Evolutionary conservation across 2,329 filamentous ascomycete genomes (phyloP).

Genomic region (Metarhizium guizhouense): DNA sequence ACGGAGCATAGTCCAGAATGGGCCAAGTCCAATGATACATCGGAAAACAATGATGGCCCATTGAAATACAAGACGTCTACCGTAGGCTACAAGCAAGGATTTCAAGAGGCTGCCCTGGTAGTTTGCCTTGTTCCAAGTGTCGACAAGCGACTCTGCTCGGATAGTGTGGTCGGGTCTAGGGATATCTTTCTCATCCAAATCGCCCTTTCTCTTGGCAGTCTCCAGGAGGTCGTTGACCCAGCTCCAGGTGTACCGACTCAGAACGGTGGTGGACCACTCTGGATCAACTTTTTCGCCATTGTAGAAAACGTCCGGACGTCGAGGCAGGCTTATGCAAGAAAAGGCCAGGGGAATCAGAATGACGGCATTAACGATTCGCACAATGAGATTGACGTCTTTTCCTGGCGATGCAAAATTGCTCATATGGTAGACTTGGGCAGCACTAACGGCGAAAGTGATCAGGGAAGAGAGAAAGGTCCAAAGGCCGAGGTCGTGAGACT

Average conservation of each 20-base stretch:
- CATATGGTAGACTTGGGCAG: constrained; percentile 35
- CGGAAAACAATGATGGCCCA: constrained; percentile 45
- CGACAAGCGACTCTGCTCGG: constrained; percentile 39
- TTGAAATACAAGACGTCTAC: constrained; percentile 46
- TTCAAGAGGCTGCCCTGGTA: constrained; percentile 48
- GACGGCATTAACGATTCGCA: constrained; percentile 37
- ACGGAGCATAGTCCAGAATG: constrained; percentile 59
- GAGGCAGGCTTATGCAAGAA: constrained; percentile 48
- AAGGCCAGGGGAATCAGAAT: constrained; percentile 35
- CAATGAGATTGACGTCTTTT: constrained; percentile 32
- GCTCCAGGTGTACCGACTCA: constrained; percentile 54
- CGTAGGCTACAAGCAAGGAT: constrained; percentile 50
- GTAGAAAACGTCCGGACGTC: constrained; percentile 58
- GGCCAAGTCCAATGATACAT: constrained; percentile 55
- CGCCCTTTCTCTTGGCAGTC: constrained; percentile 46
- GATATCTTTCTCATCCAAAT: constrained; percentile 53
- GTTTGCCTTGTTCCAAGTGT: constrained; percentile 38
- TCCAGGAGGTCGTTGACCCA: constrained; percentile 52
- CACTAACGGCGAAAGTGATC: constrained; percentile 32
- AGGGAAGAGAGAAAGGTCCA: constrained; percentile 40
- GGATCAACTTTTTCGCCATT: constrained; percentile 52
- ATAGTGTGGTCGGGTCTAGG: constrained; percentile 49
- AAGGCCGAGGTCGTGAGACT: constrained; percentile 44
- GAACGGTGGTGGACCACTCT: constrained; percentile 51
- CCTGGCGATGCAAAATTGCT: constrained; percentile 19